Evolutionary conservation across 495 filamentous ascomycete genomes (phyloP).

Genomic region (Penicillium macrosclerotiorum): DNA sequence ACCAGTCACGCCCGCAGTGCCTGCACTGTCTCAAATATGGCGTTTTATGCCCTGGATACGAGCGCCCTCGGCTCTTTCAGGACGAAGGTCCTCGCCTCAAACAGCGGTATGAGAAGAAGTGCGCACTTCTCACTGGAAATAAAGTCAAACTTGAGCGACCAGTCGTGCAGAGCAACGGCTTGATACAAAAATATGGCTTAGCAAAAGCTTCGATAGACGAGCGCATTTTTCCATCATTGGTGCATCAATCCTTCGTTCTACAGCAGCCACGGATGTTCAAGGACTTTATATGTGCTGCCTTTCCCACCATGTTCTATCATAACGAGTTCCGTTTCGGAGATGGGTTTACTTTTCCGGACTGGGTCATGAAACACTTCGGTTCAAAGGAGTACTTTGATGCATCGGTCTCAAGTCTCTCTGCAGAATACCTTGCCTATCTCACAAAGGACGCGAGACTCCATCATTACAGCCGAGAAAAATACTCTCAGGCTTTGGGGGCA

Average conservation of each 20-base stretch:
- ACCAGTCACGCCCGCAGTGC: constrained; percentile 5
- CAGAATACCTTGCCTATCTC: constrained; percentile 9
- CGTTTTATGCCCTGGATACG: constrained; percentile 5
- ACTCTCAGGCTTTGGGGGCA: constrained; percentile 6
- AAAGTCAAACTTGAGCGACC: neutral
- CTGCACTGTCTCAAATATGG: constrained; percentile 4
- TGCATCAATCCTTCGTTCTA: constrained; percentile 1
- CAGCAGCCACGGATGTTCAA: constrained; percentile 5
- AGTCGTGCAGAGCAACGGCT: neutral
- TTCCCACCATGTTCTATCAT: constrained; percentile 10
- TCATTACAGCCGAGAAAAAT: constrained; percentile 8
- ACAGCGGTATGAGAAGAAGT: constrained; percentile 2
- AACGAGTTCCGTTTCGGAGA: constrained; percentile 8
- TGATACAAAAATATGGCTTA: neutral
- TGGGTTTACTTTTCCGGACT: constrained; percentile 9
- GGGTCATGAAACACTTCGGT: constrained; percentile 6
- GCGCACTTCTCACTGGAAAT: neutral
- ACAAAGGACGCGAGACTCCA: constrained; percentile 5
- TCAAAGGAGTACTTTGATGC: constrained; percentile 6
- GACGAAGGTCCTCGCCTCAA: constrained; percentile 8
- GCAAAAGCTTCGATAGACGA: constrained; percentile 4
- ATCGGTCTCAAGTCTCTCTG: constrained; percentile 6
- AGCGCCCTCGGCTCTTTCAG: constrained; percentile 6
- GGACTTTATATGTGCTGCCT: constrained; percentile 6
- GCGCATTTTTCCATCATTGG: constrained; percentile 4